Percentiles rank a stretch among this genome's conserved stretches.
These are phyloP conservation scores for Clavulina sp. DNA, from an alignment of 768 basidiomycete species.

Conservation along the genomic window DNA sequence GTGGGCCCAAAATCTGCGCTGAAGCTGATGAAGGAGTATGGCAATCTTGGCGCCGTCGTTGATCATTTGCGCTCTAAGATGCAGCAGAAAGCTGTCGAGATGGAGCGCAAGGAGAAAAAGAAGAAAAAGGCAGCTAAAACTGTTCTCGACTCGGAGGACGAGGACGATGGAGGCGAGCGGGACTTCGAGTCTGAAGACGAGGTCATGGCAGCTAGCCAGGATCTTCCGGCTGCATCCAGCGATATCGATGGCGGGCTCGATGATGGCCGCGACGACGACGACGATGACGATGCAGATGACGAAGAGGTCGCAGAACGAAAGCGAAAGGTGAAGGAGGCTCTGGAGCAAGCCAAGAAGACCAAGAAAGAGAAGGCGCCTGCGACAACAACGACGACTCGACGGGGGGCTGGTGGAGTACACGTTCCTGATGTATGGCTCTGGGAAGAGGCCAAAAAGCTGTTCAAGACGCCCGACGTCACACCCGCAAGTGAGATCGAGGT, in stretches of 20 bases:
- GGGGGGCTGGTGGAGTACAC: constrained; percentile 56
- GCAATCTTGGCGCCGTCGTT: constrained; percentile 51
- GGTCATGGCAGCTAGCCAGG: constrained; percentile 11
- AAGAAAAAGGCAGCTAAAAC: constrained; percentile 10
- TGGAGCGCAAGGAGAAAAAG: neutral
- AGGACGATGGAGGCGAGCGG: constrained; percentile 14
- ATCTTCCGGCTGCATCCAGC: neutral
- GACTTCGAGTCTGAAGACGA: constrained; percentile 12
- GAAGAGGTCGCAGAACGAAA: constrained; percentile 19
- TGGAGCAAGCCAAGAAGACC: constrained; percentile 29
- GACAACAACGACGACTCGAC: constrained; percentile 20
- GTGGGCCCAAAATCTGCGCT: constrained; percentile 90
- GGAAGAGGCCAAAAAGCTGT: constrained; percentile 85
- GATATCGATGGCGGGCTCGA: constrained; percentile 10
- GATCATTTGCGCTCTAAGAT: constrained; percentile 67
- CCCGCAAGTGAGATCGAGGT: constrained; percentile 80
- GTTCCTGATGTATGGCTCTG: constrained; percentile 95
- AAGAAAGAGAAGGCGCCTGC: constrained; percentile 21
- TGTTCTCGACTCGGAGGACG: constrained; percentile 11
- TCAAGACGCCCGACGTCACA: constrained; percentile 75
- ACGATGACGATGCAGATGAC: constrained; percentile 26
- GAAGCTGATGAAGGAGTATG: constrained; percentile 76
- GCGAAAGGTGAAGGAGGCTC: constrained; percentile 23
- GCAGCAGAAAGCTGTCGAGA: constrained; percentile 17
- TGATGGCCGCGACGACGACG: constrained; percentile 20